Evolutionary conservation across 495 filamentous ascomycete species (phyloP), one percentile per base, ranked within the genome.

Genomic region (Tetracladium marchalianum): DNA sequence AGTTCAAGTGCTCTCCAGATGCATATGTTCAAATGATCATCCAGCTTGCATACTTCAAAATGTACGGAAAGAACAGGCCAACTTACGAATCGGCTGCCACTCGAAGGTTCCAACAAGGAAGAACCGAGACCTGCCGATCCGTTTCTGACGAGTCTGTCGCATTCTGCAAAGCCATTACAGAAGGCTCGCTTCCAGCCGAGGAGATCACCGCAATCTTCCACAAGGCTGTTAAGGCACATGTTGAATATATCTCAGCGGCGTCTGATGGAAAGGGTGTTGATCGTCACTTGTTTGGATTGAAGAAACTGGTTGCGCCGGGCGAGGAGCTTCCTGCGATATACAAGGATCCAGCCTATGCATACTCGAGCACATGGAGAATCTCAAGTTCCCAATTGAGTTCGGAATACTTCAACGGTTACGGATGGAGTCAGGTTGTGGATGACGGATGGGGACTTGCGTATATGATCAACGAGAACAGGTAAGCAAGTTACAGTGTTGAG

Each of bases 11-110:
- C 81, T 93, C 85, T 44, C 93, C 93, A 31, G 93, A 99, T 56
- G 93, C 92, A 16, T 99, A 92, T 66, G 85, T 95, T 43, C 93
- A 99, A 70, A 92, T 97, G 88, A 70, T 94, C 66, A 97, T 99
- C 69, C 93, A 99, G 66, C 80, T 99, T 13, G 93, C 93, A 42
- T 99, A 99, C 76, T 80, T 80, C 73, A 99, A 97, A 72, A 95
- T 97, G 86, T 95, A 95, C 71, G 90, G 90, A 72, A 85, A 87
- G 74, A 95, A 88, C 77, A 78, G 92, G 1, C 93, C 93, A 1
- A 99, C 93, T 1, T 99, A 99, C 75, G 93, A 99, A 70, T 95
- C 90, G 11, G 90, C 93, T 31, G 80, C 90, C 12, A 95, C 87
- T 13, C 81, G 93, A 39, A 85, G 87, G 56, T 99, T 93, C 79